Evolutionary conservation across 1,284 basidiomycete genomes (phyloP).

Genomic region (Sporisorium scitamineum): DNA sequence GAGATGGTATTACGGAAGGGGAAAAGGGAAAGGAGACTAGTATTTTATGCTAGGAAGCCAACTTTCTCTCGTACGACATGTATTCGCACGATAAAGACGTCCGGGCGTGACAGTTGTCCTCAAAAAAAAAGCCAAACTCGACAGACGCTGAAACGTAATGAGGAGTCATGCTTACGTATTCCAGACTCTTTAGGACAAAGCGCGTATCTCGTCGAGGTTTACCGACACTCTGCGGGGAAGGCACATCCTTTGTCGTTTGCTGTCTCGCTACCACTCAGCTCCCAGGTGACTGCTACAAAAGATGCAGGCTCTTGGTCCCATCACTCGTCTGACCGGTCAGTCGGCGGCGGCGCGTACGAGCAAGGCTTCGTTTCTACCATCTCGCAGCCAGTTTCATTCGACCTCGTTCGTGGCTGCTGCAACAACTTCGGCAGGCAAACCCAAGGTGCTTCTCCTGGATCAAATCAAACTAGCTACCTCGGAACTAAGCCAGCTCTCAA

Average conservation of each 20-base stretch:
- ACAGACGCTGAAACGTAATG: slow-evolving; percentile 9
- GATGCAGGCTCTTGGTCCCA: slow-evolving; percentile 4
- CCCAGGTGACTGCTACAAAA: background rate
- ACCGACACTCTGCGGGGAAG: background rate
- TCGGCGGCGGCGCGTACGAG: background rate
- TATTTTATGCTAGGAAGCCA: no score
- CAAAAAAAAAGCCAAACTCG: background rate
- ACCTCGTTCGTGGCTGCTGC: background rate
- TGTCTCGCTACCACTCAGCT: background rate
- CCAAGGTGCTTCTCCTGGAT: slow-evolving; percentile 61
- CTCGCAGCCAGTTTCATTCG: slow-evolving; percentile 16
- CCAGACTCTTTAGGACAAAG: background rate
- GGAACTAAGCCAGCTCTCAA: slow-evolving; percentile 46
- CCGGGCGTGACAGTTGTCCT: no score
- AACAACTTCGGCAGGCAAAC: slow-evolving; percentile 26
- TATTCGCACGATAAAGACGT: no score
- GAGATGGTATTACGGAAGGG: no score
- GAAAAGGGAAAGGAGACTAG: no score
- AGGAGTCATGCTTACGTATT: slow-evolving; percentile 38
- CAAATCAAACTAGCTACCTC: slow-evolving; percentile 53
- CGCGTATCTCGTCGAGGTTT: background rate
- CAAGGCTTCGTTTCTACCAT: background rate
- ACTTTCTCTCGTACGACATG: no score
- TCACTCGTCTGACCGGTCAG: background rate
- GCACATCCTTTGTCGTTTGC: background rate